Conservation (phyloP, 2,329 filamentous ascomycete species). For the Massarina eburnea region DNA sequence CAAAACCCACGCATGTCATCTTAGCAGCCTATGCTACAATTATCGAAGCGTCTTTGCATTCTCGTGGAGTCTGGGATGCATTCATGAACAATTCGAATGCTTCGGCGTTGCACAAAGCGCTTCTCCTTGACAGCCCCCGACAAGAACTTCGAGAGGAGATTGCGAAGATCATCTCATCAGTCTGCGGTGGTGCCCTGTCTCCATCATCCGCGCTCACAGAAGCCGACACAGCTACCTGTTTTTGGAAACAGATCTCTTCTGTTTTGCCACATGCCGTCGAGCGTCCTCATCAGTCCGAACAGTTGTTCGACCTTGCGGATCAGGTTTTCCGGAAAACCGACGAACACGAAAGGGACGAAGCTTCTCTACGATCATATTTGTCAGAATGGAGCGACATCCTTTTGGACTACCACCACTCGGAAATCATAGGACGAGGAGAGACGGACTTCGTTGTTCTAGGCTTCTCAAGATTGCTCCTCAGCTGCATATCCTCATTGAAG, state of each 20-base stretch:
- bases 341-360: conserved; percentile 35
- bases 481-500: conserved; percentile 42
- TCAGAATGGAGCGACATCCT: conserved; percentile 36
- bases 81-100: conserved; percentile 29
- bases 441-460: conserved; percentile 41
- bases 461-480: conserved; percentile 44
- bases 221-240: conserved; percentile 34
- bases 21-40: conserved; percentile 35
- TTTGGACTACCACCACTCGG: conserved; percentile 35
- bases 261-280: conserved; percentile 33
- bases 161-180: conserved; percentile 33
- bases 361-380: conserved; percentile 29
- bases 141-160: conserved; percentile 29
- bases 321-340: conserved; percentile 40
- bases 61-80: conserved; percentile 34
- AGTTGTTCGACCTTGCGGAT: conserved; percentile 40
- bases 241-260: conserved; percentile 36
- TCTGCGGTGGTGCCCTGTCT: conserved; percentile 39
- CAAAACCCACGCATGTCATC: conserved; percentile 11
- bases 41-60: conserved; percentile 41
- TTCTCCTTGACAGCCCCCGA: conserved; percentile 31
- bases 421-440: conserved; percentile 40
- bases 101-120: conserved; percentile 28
- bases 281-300: conserved; percentile 25
- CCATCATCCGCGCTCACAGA: conserved; percentile 31